Evolutionary conservation across 768 basidiomycete species (phyloP).

Genomic region (Gautieria morchelliformis): DNA sequence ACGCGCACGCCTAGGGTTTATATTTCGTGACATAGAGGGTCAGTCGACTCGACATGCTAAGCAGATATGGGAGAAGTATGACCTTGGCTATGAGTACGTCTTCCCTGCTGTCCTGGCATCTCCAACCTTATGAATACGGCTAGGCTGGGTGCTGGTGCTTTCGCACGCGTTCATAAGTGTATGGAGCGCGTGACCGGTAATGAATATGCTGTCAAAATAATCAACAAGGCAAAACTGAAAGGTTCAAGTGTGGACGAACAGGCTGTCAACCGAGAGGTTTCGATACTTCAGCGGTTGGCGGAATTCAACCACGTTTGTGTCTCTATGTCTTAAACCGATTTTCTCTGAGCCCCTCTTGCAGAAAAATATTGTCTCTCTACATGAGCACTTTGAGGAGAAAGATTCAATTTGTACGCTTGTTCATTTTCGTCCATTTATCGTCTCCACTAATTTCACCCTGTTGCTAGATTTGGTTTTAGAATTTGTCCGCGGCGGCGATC

Average conservation of each 20-base stretch:
- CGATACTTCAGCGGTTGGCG: neutral
- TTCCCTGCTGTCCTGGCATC: neutral
- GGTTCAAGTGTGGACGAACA: conserved; percentile 18
- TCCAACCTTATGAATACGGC: neutral
- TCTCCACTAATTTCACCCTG: neutral
- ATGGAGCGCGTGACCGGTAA: conserved; percentile 59
- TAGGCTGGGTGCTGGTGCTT: conserved; percentile 77
- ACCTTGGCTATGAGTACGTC: conserved; percentile 40
- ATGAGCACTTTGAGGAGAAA: conserved; percentile 14
- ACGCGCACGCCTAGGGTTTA: conserved; percentile 44
- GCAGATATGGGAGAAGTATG: conserved; percentile 58
- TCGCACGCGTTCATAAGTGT: conserved; percentile 84
- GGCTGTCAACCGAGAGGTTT: conserved; percentile 20
- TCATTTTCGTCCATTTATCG: neutral
- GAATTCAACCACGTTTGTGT: neutral
- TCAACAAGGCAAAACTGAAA: conserved; percentile 42
- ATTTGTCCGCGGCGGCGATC: conserved; percentile 4
- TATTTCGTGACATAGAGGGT: conserved; percentile 51
- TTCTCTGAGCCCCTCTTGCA: neutral
- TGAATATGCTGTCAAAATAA: conserved; percentile 85
- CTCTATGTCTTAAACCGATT: neutral
- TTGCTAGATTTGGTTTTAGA: conserved; percentile 5
- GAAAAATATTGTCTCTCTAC: conserved; percentile 15
- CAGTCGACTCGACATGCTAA: conserved; percentile 35
- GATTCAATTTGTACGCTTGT: conserved; percentile 7